phyloP scores from a whole-genome alignment of 2,329 filamentous ascomycete genomes.

The Verticillium isaacii region DNA sequence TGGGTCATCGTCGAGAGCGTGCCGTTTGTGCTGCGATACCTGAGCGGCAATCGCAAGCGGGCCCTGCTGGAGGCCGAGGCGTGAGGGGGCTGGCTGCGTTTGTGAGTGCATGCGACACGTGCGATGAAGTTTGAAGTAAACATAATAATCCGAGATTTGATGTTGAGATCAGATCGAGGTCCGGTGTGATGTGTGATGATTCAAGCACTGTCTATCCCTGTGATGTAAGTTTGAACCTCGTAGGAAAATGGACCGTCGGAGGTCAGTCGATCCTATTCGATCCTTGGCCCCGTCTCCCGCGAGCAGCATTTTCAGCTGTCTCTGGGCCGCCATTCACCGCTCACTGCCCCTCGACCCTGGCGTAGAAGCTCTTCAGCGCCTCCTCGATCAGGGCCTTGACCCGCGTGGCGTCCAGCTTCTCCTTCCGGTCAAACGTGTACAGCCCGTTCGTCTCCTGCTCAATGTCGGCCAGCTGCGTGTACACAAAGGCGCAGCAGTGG shows the following conservation, averaged over 20 bases:
- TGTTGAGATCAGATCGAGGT: neutral
- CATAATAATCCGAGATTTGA: neutral
- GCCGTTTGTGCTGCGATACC: conserved; percentile 10
- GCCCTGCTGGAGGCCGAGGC: neutral
- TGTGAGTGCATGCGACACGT: no score
- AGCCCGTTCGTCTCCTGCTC: conserved; percentile 67
- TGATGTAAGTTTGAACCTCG: neutral
- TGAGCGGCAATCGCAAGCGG: neutral
- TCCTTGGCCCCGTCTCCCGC: no score
- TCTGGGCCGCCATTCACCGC: neutral
- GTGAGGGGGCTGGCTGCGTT: neutral
- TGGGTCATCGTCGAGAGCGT: conserved; percentile 16
- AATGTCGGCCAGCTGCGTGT: conserved; percentile 61
- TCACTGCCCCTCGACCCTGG: conserved; percentile 12
- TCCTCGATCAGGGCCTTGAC: conserved; percentile 55
- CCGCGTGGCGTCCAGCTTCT: conserved; percentile 53
- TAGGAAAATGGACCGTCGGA: no score
- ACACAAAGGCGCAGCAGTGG: conserved; percentile 58
- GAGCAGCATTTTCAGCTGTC: no score
- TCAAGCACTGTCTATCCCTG: neutral
- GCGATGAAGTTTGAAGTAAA: neutral
- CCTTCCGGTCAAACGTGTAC: conserved; percentile 56
- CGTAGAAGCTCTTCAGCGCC: conserved; percentile 42
- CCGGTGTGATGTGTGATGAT: neutral
- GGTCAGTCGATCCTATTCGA: no score